A percentile compares a stretch with the other conserved stretches of the same genome.
These are phyloP conservation scores for Xylaria sp. DNA, from an alignment of 2,329 filamentous ascomycete species.

Conservation along the genomic window DNA sequence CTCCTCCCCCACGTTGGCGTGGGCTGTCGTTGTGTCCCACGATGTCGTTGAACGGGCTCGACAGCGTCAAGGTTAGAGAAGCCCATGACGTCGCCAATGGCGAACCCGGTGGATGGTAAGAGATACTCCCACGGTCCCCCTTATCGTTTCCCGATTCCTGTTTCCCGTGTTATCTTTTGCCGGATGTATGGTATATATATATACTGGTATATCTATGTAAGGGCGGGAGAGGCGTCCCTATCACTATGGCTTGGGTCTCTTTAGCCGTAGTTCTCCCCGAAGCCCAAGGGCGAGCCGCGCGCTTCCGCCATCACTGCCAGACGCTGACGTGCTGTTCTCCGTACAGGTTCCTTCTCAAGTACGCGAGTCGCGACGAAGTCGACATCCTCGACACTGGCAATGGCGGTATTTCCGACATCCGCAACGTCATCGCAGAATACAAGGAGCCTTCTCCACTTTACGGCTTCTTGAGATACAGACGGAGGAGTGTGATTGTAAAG, in stretches of 20 bases:
- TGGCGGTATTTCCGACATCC: conserved; percentile 85
- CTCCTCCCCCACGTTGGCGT: conserved; percentile 18
- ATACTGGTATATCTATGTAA: background rate
- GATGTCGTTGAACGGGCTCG: conserved; percentile 98
- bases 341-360: conserved; percentile 91
- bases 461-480: conserved; percentile 88
- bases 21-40: conserved; percentile 35
- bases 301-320: conserved; percentile 20
- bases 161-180: conserved; percentile 4
- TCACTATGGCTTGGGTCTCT: conserved; percentile 26
- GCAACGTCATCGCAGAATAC: conserved; percentile 79
- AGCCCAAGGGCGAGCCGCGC: background rate
- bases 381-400: conserved; percentile 79
- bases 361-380: conserved; percentile 87
- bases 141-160: background rate
- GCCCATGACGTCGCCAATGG: conserved; percentile 81
- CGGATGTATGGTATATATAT: conserved; percentile 13
- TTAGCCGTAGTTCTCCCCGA: conserved; percentile 3
- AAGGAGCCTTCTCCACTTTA: conserved; percentile 89
- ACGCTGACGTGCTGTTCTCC: conserved; percentile 33
- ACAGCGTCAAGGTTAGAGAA: conserved; percentile 81
- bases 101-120: conserved; percentile 95
- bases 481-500: conserved; percentile 90
- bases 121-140: conserved; percentile 39
- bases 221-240: conserved; percentile 27